phyloP scores from a whole-genome alignment of 495 filamentous ascomycete species.

The Aspergillus bertholletiae region DNA sequence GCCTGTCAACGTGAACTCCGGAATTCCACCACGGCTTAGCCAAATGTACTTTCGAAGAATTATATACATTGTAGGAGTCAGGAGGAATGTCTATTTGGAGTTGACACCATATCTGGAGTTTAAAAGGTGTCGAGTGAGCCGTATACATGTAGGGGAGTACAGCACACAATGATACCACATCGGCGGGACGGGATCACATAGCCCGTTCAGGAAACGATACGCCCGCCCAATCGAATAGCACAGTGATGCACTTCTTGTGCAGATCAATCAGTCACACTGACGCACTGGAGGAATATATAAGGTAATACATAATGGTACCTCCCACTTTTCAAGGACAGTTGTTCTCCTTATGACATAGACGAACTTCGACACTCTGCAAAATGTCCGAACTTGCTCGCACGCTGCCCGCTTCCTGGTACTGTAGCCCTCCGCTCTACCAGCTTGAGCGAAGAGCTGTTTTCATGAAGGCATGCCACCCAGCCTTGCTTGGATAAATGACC shows the following conservation, averaged over 20 bases:
- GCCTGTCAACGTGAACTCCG: too few species aligned
- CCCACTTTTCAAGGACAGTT: neutral
- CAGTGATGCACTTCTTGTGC: neutral
- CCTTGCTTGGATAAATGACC: neutral
- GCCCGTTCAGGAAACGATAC: conserved; percentile 37
- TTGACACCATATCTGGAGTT: too few species aligned
- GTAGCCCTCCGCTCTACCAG: conserved; percentile 40
- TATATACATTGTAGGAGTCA: too few species aligned
- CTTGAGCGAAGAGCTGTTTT: conserved; percentile 56
- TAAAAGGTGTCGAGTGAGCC: too few species aligned
- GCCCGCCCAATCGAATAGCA: conserved; percentile 17
- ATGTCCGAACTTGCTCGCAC: conserved; percentile 41
- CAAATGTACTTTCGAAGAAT: too few species aligned
- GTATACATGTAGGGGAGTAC: too few species aligned
- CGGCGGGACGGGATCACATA: conserved; percentile 30
- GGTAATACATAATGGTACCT: neutral
- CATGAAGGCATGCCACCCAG: conserved; percentile 39
- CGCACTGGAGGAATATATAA: conserved; percentile 1
- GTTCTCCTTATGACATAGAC: neutral
- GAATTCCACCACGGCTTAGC: too few species aligned
- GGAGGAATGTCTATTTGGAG: too few species aligned
- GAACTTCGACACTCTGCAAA: conserved; percentile 6
- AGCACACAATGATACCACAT: neutral
- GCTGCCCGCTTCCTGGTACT: conserved; percentile 44
- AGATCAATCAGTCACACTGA: conserved; percentile 6